Base-by-base conservation (phyloP, 116 monocot species). In the Trichopus zeylanicus region DNA sequence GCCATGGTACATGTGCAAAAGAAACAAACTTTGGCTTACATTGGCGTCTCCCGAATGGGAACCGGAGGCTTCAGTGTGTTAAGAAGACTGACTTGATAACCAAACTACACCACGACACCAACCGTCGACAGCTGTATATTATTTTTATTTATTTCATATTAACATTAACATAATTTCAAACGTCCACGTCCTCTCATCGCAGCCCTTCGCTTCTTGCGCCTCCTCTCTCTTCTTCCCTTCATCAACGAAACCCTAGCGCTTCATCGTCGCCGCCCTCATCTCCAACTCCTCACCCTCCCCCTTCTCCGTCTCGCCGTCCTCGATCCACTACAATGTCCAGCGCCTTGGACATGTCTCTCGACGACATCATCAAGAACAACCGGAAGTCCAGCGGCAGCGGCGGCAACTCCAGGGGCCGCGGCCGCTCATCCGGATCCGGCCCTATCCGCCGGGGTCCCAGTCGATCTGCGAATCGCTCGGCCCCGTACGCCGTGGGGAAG, bases 321-420 rank as follows among this genome's bases (percentile, higher is more conserved):
- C 26, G 3, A 21, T 5, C 46, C 7, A 6, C 26, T 16, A 30
- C 29, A 49, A 86, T 86, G 86, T 70, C 86, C 52, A 64, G 62
- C 56, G 56, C 78, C 26, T 49, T 86, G 55, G 87, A 91, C 55
- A 83, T 91, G 87, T 78, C 83, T 32, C 78, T 91, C 60, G 91
- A 91, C 51, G 91, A 91, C 70, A 63, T 86, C 49, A 86, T 91
- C 61, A 91, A 81, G 75, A 81, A 65, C 67, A 91, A 78, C 83
- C 86, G 86, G 78, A 88, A 84, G 63, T 29, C 77, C n/a, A 31
- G 67, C 15, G n/a, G 29, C 51, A 59, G 57, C 29, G 57, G 72
- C 8, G 30, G 60, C 26, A 53, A 55, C 3, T 35, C 63, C 7
- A 30, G 39, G 27, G 32, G 32, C 37, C 18, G 62, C 35, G 38